A percentile compares a stretch with the other conserved stretches of the same genome.
These are phyloP conservation scores for Zychaea mexicana DNA, from an alignment of 371 early-diverging fungal genomes.

Conservation along the genomic window DNA sequence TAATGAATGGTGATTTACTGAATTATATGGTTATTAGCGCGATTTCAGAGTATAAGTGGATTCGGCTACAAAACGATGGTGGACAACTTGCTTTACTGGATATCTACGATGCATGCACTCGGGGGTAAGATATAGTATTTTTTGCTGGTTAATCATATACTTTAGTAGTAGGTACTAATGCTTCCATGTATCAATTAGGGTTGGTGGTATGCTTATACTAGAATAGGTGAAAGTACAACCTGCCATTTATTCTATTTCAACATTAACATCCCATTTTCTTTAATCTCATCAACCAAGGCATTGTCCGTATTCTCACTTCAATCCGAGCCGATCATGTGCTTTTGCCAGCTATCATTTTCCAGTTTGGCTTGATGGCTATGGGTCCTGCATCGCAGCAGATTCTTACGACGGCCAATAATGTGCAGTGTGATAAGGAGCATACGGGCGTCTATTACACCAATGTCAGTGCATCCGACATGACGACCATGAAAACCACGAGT, in stretches of 20 bases:
- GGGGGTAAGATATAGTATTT: slow-evolving; percentile 13
- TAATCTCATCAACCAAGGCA: not conserved
- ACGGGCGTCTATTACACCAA: slow-evolving; percentile 9
- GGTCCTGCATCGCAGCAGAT: slow-evolving; percentile 15
- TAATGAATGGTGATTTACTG: too few species aligned
- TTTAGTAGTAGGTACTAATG: too few species aligned
- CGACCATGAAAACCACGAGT: not conserved
- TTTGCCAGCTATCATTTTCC: slow-evolving; percentile 7
- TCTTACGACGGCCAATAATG: not conserved
- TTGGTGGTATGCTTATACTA: not conserved
- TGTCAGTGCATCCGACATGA: not conserved
- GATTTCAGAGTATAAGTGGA: slow-evolving; percentile 25
- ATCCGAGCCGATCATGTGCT: slow-evolving; percentile 4
- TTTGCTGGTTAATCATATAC: too few species aligned
- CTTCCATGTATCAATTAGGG: not conserved
- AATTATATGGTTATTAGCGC: too few species aligned
- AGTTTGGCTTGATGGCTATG: slow-evolving; percentile 17
- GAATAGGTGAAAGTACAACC: not conserved
- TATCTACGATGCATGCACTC: slow-evolving; percentile 23
- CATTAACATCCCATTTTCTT: not conserved
- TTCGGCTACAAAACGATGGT: slow-evolving; percentile 14
- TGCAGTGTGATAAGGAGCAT: not conserved
- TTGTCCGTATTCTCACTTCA: slow-evolving; percentile 2
- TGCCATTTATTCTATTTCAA: not conserved
- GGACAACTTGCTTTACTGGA: slow-evolving; percentile 15